phyloP scores from a whole-genome alignment of 441 rosid genomes.

The Syzygium malaccense region DNA sequence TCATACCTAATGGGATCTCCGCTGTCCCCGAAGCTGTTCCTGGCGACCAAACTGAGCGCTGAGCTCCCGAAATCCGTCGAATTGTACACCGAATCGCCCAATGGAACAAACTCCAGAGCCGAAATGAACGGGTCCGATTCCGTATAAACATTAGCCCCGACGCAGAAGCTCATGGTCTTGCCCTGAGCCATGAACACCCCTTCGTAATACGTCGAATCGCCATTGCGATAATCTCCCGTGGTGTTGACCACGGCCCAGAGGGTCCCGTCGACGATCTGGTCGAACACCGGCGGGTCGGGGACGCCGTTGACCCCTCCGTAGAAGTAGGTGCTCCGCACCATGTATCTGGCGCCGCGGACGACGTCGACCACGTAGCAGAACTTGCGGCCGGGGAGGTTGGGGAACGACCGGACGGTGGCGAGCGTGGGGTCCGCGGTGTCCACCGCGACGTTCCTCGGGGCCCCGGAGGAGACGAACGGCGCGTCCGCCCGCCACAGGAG shows the following conservation, averaged over 20 bases:
- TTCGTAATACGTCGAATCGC: conserved; percentile 52
- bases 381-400: conserved; percentile 34
- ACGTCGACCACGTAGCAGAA: conserved; percentile 59
- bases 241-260: conserved; percentile 75
- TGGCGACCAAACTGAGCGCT: conserved; percentile 56
- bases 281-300: conserved; percentile 62
- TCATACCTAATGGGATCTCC: conserved; percentile 52
- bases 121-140: conserved; percentile 86
- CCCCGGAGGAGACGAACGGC: conserved; percentile 33
- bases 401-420: conserved; percentile 76
- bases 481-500: conserved; percentile 55
- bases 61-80: conserved; percentile 43
- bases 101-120: conserved; percentile 57
- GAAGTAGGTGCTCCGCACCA: conserved; percentile 66
- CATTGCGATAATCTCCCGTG: conserved; percentile 48
- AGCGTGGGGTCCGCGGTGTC: conserved; percentile 19
- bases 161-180: conserved; percentile 60
- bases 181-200: conserved; percentile 67
- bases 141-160: conserved; percentile 59
- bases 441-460: conserved; percentile 28
- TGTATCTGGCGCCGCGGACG: conserved; percentile 53
- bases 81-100: conserved; percentile 57
- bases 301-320: conserved; percentile 69
- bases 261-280: conserved; percentile 88
- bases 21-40: conserved; percentile 68